Conservation (phyloP, 2,329 filamentous ascomycete species). For the Aspergillus sp. region DNA sequence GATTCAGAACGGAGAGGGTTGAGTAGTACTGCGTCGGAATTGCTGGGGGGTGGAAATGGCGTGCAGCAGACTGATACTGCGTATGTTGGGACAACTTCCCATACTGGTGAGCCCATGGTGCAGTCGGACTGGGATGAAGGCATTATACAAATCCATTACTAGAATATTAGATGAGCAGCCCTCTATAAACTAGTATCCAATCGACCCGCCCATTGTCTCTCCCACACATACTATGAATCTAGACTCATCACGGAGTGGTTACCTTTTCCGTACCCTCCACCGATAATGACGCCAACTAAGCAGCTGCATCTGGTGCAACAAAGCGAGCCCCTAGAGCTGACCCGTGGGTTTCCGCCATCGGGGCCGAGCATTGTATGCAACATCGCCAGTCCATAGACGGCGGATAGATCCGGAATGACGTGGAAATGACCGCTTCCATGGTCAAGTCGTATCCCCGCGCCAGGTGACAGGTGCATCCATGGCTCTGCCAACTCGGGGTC, state of each 20-base stretch:
- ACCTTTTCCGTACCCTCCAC: background rate
- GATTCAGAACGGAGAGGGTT: slow-evolving; percentile 38
- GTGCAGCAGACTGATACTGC: no score
- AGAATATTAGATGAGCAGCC: no score
- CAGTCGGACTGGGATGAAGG: no score
- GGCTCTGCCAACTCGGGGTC: background rate
- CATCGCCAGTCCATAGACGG: background rate
- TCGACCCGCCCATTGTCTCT: no score
- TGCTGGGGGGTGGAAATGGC: no score
- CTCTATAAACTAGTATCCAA: no score
- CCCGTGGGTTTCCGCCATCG: background rate
- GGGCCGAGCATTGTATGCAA: background rate
- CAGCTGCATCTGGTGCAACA: background rate
- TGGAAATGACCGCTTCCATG: no score
- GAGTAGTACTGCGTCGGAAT: background rate
- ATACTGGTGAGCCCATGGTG: no score
- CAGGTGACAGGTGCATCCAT: background rate
- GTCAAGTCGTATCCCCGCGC: background rate
- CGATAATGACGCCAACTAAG: background rate
- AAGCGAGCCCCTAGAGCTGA: background rate
- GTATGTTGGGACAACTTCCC: no score
- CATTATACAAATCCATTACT: no score
- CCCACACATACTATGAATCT: no score
- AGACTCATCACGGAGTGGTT: background rate
- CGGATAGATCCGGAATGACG: no score